Conservation (phyloP, 345 rosid genomes). For the Crucihimalaya himalaica region DNA sequence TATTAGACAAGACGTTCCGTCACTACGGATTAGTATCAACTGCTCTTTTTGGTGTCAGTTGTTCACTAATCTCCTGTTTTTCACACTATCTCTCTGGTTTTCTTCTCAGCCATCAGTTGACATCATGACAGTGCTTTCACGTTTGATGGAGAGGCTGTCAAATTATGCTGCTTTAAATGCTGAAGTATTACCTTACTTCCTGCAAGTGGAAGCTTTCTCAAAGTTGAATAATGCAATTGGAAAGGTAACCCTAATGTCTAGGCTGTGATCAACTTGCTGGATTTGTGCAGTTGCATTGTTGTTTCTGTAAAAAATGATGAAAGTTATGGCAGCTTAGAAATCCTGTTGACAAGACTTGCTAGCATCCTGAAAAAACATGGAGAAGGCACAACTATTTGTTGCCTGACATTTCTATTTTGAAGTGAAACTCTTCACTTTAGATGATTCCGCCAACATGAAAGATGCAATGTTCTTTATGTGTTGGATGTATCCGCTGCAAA, state of each 20-base stretch:
- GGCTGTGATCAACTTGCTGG: background rate
- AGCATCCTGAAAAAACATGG: slow-evolving; percentile 10
- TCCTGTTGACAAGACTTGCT: slow-evolving; percentile 10
- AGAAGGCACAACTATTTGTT: slow-evolving; percentile 22
- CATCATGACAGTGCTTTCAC: slow-evolving; percentile 93
- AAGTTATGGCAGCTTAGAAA: slow-evolving; percentile 26
- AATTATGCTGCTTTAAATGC: slow-evolving; percentile 88
- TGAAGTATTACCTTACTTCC: slow-evolving; percentile 91
- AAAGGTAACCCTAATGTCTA: slow-evolving; percentile 53
- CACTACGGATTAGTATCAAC: background rate
- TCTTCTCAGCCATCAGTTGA: slow-evolving; percentile 83
- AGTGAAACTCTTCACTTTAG: background rate
- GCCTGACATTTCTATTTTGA: background rate
- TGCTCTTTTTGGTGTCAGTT: slow-evolving; percentile 14
- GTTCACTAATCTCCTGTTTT: slow-evolving; percentile 5
- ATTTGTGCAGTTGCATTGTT: slow-evolving; percentile 8
- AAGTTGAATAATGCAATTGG: slow-evolving; percentile 97
- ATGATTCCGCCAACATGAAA: slow-evolving; percentile 1
- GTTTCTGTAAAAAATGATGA: slow-evolving; percentile 19
- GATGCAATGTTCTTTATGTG: background rate
- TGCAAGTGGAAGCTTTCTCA: slow-evolving; percentile 99
- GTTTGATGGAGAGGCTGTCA: slow-evolving; percentile 97
- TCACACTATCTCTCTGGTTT: slow-evolving; percentile 23
- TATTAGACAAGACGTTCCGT: slow-evolving; percentile 9
- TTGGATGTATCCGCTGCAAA: slow-evolving; percentile 20